A percentile compares a stretch with the other conserved stretches of the same genome.
These are phyloP conservation scores for Beauveria medogensis DNA, from an alignment of 2,329 filamentous ascomycete species.

Conservation along the genomic window DNA sequence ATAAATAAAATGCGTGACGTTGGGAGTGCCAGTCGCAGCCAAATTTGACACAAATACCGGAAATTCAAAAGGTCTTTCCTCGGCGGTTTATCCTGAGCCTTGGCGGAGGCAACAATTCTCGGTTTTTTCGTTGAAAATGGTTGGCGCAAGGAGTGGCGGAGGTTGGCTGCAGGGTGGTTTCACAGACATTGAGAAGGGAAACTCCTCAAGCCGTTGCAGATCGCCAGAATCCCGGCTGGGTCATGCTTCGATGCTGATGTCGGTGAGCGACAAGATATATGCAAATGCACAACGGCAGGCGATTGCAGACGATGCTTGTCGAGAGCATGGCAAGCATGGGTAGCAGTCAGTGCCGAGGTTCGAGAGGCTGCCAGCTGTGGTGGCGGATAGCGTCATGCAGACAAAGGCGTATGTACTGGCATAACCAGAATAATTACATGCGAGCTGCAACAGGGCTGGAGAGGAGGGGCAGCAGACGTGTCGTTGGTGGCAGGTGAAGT, in stretches of 20 bases:
- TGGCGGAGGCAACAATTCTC: background rate
- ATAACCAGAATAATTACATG: background rate
- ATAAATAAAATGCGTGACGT: background rate
- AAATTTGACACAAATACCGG: background rate
- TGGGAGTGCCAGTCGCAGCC: background rate
- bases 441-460: slow-evolving; percentile 7
- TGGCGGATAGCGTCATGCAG: background rate
- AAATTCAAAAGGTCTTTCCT: background rate
- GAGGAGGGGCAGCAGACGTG: background rate
- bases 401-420: background rate
- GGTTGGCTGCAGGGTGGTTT: slow-evolving; percentile 4
- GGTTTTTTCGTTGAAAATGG: background rate
- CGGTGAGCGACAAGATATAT: background rate
- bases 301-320: background rate
- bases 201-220: background rate
- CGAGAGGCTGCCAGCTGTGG: background rate
- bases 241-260: background rate
- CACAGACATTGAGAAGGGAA: slow-evolving; percentile 3
- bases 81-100: background rate
- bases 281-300: background rate
- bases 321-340: background rate
- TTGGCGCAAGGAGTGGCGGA: background rate
- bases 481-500: background rate
- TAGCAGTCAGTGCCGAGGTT: background rate
- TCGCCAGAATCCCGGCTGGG: background rate